These are phyloP conservation scores for Neofusicoccum kwambonambiense DNA, from an alignment of 2,329 filamentous ascomycete species.

Conservation along the genomic window DNA sequence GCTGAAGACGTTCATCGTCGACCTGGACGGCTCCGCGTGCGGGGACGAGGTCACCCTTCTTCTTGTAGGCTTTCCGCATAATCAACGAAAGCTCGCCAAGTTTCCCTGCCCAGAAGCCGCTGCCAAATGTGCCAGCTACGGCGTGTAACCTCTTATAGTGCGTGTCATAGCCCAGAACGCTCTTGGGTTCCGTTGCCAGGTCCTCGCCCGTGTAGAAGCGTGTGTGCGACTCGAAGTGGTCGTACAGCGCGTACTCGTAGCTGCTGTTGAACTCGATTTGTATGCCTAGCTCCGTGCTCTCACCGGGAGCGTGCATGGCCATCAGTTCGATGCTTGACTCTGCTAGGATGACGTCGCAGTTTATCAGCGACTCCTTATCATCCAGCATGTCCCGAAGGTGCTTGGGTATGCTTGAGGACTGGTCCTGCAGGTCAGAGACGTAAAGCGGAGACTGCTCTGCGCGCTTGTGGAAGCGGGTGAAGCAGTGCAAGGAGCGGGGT, in stretches of 20 bases:
- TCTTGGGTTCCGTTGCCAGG: slow-evolving; percentile 28
- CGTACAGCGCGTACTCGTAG: slow-evolving; percentile 30
- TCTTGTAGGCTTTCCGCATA: slow-evolving; percentile 18
- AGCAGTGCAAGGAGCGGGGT: slow-evolving; percentile 34
- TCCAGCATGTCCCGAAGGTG: slow-evolving; percentile 17
- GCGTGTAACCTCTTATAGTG: slow-evolving; percentile 28
- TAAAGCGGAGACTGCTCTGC: slow-evolving; percentile 23
- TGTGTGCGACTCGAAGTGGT: slow-evolving; percentile 33
- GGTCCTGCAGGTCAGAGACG: background rate
- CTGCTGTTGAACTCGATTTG: slow-evolving; percentile 35
- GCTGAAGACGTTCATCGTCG: slow-evolving; percentile 20
- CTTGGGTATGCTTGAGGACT: background rate
- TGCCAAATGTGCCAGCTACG: slow-evolving; percentile 38
- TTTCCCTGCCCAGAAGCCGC: slow-evolving; percentile 42
- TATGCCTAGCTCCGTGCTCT: slow-evolving; percentile 31
- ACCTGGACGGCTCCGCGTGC: slow-evolving; percentile 9
- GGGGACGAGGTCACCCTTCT: slow-evolving; percentile 10
- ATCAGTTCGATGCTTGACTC: slow-evolving; percentile 44
- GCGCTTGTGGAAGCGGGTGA: slow-evolving; percentile 34
- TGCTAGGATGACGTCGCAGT: slow-evolving; percentile 38
- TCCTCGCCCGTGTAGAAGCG: slow-evolving; percentile 34
- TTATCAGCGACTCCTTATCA: slow-evolving; percentile 25
- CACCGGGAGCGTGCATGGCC: slow-evolving; percentile 34
- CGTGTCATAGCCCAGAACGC: slow-evolving; percentile 26
- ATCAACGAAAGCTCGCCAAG: slow-evolving; percentile 19